phyloP scores from a whole-genome alignment of 129 eudicot genomes.

The Silybum marianum region DNA sequence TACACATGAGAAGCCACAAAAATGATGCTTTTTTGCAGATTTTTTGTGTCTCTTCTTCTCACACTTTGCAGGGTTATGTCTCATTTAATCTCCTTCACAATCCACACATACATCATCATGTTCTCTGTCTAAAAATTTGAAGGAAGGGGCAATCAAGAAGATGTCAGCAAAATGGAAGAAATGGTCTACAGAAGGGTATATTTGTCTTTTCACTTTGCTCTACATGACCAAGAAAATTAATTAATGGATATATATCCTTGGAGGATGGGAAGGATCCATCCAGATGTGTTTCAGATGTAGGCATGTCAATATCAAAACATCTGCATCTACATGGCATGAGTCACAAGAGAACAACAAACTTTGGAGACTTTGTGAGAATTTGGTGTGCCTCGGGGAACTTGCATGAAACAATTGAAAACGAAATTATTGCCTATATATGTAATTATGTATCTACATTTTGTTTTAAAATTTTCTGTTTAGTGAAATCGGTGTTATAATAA shows the following conservation, averaged over 20 bases:
- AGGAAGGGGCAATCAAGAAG: conserved; percentile 28
- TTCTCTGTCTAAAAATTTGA: neutral
- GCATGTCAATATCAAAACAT: neutral
- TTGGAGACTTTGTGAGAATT: neutral
- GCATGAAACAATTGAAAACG: neutral
- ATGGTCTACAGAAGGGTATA: conserved; percentile 23
- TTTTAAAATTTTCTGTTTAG: neutral
- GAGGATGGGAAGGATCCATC: neutral
- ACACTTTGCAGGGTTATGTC: conserved; percentile 32
- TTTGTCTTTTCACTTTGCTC: neutral
- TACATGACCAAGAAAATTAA: neutral
- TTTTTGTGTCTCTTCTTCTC: conserved; percentile 32
- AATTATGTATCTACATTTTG: neutral
- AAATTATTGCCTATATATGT: neutral
- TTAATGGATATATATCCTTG: neutral
- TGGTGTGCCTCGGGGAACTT: neutral
- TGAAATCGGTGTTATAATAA: neutral
- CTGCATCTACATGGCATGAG: neutral
- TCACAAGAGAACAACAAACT: conserved; percentile 3
- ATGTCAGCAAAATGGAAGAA: conserved; percentile 28
- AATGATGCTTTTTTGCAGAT: conserved; percentile 33
- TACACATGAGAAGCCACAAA: conserved; percentile 20
- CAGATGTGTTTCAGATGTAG: neutral
- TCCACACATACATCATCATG: conserved; percentile 20
- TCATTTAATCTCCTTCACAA: conserved; percentile 22